Conservation (phyloP, 2,329 filamentous ascomycete species). For the Pyricularia pennisetigena region DNA sequence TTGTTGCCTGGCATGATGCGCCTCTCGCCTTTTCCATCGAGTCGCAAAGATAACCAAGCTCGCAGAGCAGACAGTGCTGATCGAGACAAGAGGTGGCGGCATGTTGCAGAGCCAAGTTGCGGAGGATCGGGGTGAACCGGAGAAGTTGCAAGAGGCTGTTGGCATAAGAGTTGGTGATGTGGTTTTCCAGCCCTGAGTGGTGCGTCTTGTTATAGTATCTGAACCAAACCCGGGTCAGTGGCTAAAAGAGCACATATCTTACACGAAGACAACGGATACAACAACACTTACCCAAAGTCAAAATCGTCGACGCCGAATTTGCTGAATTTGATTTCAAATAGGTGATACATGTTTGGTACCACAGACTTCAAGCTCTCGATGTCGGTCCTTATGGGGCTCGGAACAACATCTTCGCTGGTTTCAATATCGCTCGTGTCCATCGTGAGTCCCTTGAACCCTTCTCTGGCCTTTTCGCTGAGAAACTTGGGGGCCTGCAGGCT, state of each 20-base stretch:
- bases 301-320: constrained; percentile 99
- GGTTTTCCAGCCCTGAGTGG: constrained; percentile 88
- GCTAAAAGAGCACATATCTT: not conserved
- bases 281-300: constrained; percentile 67
- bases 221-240: constrained; percentile 5
- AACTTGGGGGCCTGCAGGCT: constrained; percentile 77
- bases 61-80: constrained; percentile 81
- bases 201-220: constrained; percentile 91
- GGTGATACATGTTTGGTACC: constrained; percentile 80
- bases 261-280: not conserved
- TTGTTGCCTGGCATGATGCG: constrained; percentile 91
- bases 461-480: constrained; percentile 82
- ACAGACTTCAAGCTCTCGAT: constrained; percentile 70
- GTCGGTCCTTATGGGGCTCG: constrained; percentile 27
- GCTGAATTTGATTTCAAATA: constrained; percentile 97
- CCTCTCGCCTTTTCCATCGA: constrained; percentile 96
- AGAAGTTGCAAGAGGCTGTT: constrained; percentile 87
- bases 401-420: not conserved
- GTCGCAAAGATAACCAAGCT: constrained; percentile 90
- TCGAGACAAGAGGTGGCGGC: constrained; percentile 75
- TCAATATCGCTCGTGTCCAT: not conserved
- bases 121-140: constrained; percentile 78
- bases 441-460: constrained; percentile 38
- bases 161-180: constrained; percentile 94
- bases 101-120: constrained; percentile 83